Conservation (phyloP, 106 monocot species). For the Dendrobium catenatum region DNA sequence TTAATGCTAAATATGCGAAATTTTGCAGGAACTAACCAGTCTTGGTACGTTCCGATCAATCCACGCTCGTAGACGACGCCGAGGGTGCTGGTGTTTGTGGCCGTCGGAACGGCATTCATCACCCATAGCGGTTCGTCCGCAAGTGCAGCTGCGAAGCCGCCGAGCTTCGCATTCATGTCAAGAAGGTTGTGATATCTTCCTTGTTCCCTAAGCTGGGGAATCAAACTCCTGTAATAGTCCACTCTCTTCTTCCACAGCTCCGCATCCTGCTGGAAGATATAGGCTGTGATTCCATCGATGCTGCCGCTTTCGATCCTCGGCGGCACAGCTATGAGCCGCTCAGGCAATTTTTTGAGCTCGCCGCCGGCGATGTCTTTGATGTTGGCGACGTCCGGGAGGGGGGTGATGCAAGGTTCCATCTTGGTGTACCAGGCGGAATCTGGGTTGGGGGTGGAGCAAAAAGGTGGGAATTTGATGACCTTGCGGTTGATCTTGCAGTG, state of each 20-base stretch:
- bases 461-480: background rate
- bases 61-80: constrained; percentile 39
- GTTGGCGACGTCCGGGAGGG: constrained; percentile 24
- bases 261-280: constrained; percentile 29
- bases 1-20: too few relatives aligned
- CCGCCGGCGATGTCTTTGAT: constrained; percentile 33
- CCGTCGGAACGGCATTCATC: constrained; percentile 35
- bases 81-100: constrained; percentile 16
- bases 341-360: constrained; percentile 31
- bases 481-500: constrained; percentile 26
- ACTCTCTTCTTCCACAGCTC: constrained; percentile 31
- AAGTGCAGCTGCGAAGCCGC: constrained; percentile 37
- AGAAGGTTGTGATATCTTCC: constrained; percentile 33
- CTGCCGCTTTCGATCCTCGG: constrained; percentile 34
- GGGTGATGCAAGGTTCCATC: constrained; percentile 39
- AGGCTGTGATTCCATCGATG: constrained; percentile 13
- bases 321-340: constrained; percentile 24
- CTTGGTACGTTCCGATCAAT: constrained; percentile 45
- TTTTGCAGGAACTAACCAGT: constrained; percentile 16
- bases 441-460: background rate
- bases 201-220: constrained; percentile 13
- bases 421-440: constrained; percentile 24
- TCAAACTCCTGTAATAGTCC: constrained; percentile 23
- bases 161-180: constrained; percentile 44
- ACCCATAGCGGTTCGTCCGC: constrained; percentile 35